Base-by-base conservation (phyloP, 495 filamentous ascomycete genomes). In the Bombardia bombarda region DNA sequence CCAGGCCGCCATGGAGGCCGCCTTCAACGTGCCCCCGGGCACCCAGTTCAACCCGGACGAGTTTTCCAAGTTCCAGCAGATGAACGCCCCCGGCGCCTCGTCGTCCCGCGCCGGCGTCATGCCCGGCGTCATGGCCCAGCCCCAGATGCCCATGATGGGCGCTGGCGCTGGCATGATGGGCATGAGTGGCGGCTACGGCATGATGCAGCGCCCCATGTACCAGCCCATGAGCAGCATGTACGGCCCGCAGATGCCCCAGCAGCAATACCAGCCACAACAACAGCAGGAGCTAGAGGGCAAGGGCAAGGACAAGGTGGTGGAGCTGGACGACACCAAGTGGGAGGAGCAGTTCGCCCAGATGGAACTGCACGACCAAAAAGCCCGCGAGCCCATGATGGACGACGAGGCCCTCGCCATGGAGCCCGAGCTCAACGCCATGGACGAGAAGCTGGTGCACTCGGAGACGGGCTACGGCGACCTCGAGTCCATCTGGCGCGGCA, bases 301-400 rank as follows among this genome's bases (percentile, higher is more conserved):
- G 65, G 90, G 89, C 25, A 96, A 95, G 62, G 84, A 76, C 3
- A 80, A 88, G 51, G 82, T 98, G 67, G 79, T 95, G 3, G 93
- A 97, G 68, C 75, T 97, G 20, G 87, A 95, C 55, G 89, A 97
- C 46, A 73, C 81, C 52, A 82, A 92, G 45, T 99, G 93, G 92
- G 92, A 97, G 66, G 83, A 84, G 46, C 89, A 97, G 57, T 99
- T 99, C 57, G 81, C 83, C 33, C 77, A 90, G 66, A 80, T 97
- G 60, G 88, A 92, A 65, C 68, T 83, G 32, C 75, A 81, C 37
- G 82, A 79, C 17, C 70, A 77, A 52, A 50, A 73, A 43, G 43
- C 46, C 10, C 64, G 68, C 20, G 71, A 69, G 37, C 28, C 50
- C 35, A n/a, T n/a, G n/a, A 14, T 7, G 5, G 50, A 77, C 47